A percentile compares a stretch with the other conserved stretches of the same genome.
Evolutionary conservation across 2,329 filamentous ascomycete genomes (phyloP).

Genomic region (Ascochyta clinopodiicola): DNA sequence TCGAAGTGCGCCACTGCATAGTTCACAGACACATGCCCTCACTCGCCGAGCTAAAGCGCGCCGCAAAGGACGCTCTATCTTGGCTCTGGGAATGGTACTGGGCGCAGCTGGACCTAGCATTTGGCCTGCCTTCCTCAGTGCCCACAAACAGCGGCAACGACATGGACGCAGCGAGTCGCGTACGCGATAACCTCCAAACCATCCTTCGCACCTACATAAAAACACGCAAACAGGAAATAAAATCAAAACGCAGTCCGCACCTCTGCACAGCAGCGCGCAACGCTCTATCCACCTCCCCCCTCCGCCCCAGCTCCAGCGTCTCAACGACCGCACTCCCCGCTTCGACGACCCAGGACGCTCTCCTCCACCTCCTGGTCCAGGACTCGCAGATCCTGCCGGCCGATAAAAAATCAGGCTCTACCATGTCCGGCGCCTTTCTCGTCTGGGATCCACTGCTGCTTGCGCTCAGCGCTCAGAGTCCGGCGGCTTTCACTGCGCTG

Average conservation of each 20-base stretch:
- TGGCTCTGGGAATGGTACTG: constrained; percentile 96
- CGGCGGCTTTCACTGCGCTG: constrained; percentile 46
- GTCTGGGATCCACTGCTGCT: constrained; percentile 53
- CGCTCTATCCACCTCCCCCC: constrained; percentile 24
- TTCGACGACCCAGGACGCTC: constrained; percentile 14
- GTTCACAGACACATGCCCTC: constrained; percentile 88
- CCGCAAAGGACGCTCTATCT: constrained; percentile 71
- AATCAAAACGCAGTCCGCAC: constrained; percentile 15
- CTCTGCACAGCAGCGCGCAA: constrained; percentile 23
- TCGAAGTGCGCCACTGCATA: constrained; percentile 87
- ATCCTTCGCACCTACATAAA: constrained; percentile 45
- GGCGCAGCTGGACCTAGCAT: constrained; percentile 57
- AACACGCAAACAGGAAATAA: constrained; percentile 40
- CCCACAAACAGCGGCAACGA: not conserved
- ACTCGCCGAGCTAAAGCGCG: constrained; percentile 73
- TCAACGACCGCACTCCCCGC: constrained; percentile 16
- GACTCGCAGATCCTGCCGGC: constrained; percentile 43
- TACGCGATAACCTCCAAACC: constrained; percentile 25
- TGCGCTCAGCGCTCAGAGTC: constrained; percentile 40
- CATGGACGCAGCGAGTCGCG: not conserved
- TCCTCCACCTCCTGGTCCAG: not conserved
- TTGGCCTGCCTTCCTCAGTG: constrained; percentile 9
- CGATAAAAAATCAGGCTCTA: constrained; percentile 38
- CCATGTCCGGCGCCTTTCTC: constrained; percentile 53
- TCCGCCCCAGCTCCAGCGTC: constrained; percentile 11